phyloP scores from a whole-genome alignment of 495 filamentous ascomycete genomes.

The Aspergillus saccharolyticus region DNA sequence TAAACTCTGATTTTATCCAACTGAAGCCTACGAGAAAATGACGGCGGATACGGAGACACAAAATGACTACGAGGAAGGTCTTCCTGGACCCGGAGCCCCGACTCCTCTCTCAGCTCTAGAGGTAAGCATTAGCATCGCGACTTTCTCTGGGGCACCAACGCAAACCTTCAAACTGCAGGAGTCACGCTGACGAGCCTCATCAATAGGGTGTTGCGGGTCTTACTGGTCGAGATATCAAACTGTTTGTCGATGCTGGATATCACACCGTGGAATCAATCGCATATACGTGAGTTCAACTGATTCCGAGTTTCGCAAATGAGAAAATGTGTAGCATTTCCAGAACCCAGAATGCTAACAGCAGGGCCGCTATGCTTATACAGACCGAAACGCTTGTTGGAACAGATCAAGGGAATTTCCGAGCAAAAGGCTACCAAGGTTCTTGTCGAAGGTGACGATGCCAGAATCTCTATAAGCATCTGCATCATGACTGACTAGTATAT shows the following conservation, averaged over 20 bases:
- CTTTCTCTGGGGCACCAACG: neutral
- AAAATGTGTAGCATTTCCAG: too few relatives aligned
- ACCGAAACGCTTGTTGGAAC: conserved; percentile 76
- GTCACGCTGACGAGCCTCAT: conserved; percentile 12
- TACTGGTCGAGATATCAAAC: conserved; percentile 89
- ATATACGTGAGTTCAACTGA: conserved; percentile 61
- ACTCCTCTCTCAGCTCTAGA: conserved; percentile 88
- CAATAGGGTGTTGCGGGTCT: conserved; percentile 73
- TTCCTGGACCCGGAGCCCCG: conserved; percentile 83
- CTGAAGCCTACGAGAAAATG: conserved; percentile 35
- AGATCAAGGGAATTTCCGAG: conserved; percentile 96
- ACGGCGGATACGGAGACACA: conserved; percentile 55
- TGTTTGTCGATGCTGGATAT: conserved; percentile 85
- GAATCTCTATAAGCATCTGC: conserved; percentile 9
- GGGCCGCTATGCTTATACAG: conserved; percentile 27
- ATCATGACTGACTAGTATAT: neutral
- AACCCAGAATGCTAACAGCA: conserved; percentile 12
- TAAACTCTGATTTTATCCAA: neutral
- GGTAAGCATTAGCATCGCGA: conserved; percentile 44
- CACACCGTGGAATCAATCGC: conserved; percentile 93
- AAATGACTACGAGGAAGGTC: conserved; percentile 56
- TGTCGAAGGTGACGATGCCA: conserved; percentile 61
- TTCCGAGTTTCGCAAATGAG: neutral
- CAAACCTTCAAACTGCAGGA: neutral
- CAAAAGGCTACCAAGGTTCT: conserved; percentile 93